Evolutionary conservation across 345 rosid species (phyloP).

Genomic region (Noccaea caerulescens): DNA sequence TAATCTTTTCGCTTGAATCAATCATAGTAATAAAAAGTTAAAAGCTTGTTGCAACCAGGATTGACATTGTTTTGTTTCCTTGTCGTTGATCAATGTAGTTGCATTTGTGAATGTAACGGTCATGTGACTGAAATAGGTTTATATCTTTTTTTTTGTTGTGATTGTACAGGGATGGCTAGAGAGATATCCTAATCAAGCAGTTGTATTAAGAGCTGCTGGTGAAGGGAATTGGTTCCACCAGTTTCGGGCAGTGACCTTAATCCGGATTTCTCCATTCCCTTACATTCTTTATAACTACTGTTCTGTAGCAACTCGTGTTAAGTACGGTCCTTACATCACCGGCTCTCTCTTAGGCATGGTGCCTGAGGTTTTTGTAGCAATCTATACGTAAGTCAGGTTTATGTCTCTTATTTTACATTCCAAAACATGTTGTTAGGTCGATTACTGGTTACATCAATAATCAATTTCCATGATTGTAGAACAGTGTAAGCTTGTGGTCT

Average conservation of each 20-base stretch:
- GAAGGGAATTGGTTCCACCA: slow-evolving; percentile 95
- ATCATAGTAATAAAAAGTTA: slow-evolving; percentile 3
- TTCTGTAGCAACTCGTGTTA: slow-evolving; percentile 83
- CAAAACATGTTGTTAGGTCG: background rate
- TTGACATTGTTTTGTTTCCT: slow-evolving; percentile 2
- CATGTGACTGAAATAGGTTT: background rate
- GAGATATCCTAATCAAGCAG: slow-evolving; percentile 86
- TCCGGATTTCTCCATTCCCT: slow-evolving; percentile 98
- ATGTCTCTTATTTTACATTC: background rate
- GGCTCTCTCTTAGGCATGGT: slow-evolving; percentile 89
- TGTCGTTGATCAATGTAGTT: slow-evolving; percentile 15
- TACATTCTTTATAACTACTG: slow-evolving; percentile 89
- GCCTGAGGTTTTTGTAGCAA: slow-evolving; percentile 81
- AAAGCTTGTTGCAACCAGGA: background rate
- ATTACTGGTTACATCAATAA: background rate
- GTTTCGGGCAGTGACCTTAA: slow-evolving; percentile 75
- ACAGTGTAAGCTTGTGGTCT: background rate
- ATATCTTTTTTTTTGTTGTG: background rate
- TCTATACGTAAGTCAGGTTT: slow-evolving; percentile 75
- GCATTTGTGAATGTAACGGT: slow-evolving; percentile 15
- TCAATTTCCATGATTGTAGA: background rate
- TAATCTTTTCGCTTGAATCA: slow-evolving; percentile 28
- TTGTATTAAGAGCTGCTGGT: slow-evolving; percentile 87
- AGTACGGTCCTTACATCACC: slow-evolving; percentile 78
- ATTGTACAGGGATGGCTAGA: slow-evolving; percentile 79